Evolutionary conservation across 371 early-diverging fungal species (phyloP).

Genomic region (Mortierella sp.): DNA sequence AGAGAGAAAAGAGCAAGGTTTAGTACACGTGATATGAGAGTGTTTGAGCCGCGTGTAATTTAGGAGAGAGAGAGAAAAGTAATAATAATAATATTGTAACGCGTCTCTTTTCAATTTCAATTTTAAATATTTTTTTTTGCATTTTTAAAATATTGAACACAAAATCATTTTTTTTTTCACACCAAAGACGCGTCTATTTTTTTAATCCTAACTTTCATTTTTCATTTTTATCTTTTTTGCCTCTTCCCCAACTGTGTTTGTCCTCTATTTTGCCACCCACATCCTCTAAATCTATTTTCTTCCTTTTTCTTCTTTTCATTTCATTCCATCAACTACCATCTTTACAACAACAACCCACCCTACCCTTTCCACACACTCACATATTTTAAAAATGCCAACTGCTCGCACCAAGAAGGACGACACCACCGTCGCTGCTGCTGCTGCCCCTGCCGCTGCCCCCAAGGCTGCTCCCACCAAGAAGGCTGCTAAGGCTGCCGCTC

Average conservation of each 20-base stretch:
- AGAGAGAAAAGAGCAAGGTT: no score
- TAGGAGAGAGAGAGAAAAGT: no score
- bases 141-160: not conserved
- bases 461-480: conserved; percentile 49
- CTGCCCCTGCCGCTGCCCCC: conserved; percentile 36
- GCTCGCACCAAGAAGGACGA: conserved; percentile 58
- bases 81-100: no score
- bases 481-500: conserved; percentile 48
- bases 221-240: no score
- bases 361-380: not conserved
- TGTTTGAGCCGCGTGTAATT: no score
- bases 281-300: conserved; percentile 1
- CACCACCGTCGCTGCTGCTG: conserved; percentile 27
- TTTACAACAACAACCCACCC: conserved; percentile 4
- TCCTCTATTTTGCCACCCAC: no score
- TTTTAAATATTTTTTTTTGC: not conserved
- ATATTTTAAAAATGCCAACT: conserved; percentile 37
- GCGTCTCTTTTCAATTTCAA: no score
- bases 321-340: conserved; percentile 4
- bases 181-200: no score
- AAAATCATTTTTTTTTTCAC: no score
- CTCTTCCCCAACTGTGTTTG: no score
- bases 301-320: conserved; percentile 16
- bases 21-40: no score
- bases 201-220: no score